Evolutionary conservation across 257 asterid genomes (phyloP), one percentile per base, ranked within the genome.

Genomic region (Solanum tarijense): DNA sequence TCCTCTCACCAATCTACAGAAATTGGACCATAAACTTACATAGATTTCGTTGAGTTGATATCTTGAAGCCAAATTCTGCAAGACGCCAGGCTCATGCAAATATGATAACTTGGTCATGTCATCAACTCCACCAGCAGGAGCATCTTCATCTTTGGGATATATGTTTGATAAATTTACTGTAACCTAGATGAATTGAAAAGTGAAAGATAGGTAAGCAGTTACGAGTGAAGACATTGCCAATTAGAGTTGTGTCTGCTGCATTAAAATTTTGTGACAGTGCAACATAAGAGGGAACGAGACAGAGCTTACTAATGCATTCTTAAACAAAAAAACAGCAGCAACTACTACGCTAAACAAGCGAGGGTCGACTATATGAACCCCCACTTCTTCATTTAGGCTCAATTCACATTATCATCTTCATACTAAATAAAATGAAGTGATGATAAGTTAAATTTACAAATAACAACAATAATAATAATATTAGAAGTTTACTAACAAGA

Each of bases 51-150:
- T 86, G 68, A 86, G 88, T 74, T 86, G 84, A 86, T 86, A 86
- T 86, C 88, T 86, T 29, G 88, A 3, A 11, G 88, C 88, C 88
- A 86, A 81, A 81, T 86, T 86, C 71, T 86, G 88, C 69, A 86
- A 81, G 16, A 86, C 88, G 5, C 88, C 88, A 14, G 88, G 88
- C 83, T 86, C 88, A 52, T 86, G 88, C 88, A 86, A 73, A 86
- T 86, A 86, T 34, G 88, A 86, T 48, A 86, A 52, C 75, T 86
- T 74, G 27, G 88, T 86, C 88, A 86, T 86, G 85, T 86, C 88
- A 86, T 86, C 88, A 13, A 86, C 88, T 46, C 88, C 88, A 48
- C 85, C 88, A 32, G 88, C 74, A 20, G 88, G 85, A 21, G 88
- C 88, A 72, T 86, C 88, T 72, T 78, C 83, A 74, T 86, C 88